Base-by-base conservation (phyloP, 2,329 filamentous ascomycete genomes). In the Aureobasidium sp. region DNA sequence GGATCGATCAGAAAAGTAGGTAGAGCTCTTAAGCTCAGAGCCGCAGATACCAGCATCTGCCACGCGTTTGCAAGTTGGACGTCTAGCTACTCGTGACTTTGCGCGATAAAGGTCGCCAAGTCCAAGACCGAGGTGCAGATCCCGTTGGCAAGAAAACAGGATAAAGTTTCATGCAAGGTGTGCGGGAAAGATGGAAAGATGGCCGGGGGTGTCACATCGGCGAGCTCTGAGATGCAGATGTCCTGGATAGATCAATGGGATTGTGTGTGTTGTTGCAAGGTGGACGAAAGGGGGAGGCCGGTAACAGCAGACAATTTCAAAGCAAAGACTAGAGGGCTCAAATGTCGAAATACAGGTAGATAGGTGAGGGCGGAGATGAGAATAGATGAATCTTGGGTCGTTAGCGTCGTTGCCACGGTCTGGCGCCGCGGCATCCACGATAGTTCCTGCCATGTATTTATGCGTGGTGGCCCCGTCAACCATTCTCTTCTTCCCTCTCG, bases 31-130 rank as follows among this genome's bases (percentile, higher is more conserved):
- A 25, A 41, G 36, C 51, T 42, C 22, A 29, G 57, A 60, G 57
- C 44, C 45, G 57, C 57, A 60, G 20, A 51, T 15, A 60, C 57
- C 57, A 60, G 57, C 22, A 60, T 34, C 57, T 51, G 57, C 57
- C 37, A 45, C 57, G 57, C 36, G 55, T 59, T 12, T 42, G 37
- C 2, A 42, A 47, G 53, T 45, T 47, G 55, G 41, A 57, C 25
- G 27, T 27, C 42, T 12, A 36, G 47, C 47, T 51, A 36, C 31
- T 34, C 14, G 15, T 48, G 48, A 29, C 31, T 59, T 34, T 48
- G 55, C 55, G 55, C 37, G 55, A 59, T 51, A 60, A 39, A 29
- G 36, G 25, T 11, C 22, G 57, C 57, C 57, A 60, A 60, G 57
- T 34, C 25, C 41, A 42, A 22, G 45, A n/a, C 44, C 44, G 44